Conservation (phyloP, 176 grass and related monocot species). For the Alopecurus myosuroides region DNA sequence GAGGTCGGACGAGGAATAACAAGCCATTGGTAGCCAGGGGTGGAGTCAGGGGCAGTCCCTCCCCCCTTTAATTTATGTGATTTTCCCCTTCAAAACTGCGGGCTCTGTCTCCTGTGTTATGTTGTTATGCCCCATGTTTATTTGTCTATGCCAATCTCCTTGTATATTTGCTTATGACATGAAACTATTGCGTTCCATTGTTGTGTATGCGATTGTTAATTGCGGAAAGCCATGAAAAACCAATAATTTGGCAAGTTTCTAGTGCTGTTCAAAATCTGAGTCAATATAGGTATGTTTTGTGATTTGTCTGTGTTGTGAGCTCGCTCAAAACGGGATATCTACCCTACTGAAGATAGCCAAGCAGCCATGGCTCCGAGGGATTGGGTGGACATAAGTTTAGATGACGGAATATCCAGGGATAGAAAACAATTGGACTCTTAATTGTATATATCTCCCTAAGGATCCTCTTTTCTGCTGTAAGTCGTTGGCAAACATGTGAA, state of each 20-base stretch:
- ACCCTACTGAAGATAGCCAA: neutral
- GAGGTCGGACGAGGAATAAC: neutral
- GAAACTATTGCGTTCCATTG: neutral
- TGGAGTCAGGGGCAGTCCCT: neutral
- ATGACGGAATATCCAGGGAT: neutral
- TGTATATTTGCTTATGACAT: neutral
- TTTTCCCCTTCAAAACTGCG: neutral
- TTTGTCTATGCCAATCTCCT: neutral
- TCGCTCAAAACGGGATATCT: neutral
- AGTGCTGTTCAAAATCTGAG: neutral
- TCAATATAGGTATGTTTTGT: neutral
- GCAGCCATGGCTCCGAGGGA: neutral
- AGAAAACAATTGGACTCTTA: neutral
- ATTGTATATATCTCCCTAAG: neutral
- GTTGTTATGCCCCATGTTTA: neutral
- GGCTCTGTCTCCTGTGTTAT: neutral
- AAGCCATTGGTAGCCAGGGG: too few relatives aligned
- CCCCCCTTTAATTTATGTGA: neutral
- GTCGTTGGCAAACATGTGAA: neutral
- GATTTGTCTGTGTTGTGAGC: neutral
- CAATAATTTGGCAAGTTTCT: neutral
- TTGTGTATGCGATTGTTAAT: neutral
- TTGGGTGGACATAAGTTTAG: neutral
- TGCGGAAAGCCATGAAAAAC: neutral
- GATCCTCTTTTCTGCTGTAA: neutral